Evolutionary conservation across 2,329 filamentous ascomycete genomes (phyloP).

Genomic region (Amauroascus verrucosus): DNA sequence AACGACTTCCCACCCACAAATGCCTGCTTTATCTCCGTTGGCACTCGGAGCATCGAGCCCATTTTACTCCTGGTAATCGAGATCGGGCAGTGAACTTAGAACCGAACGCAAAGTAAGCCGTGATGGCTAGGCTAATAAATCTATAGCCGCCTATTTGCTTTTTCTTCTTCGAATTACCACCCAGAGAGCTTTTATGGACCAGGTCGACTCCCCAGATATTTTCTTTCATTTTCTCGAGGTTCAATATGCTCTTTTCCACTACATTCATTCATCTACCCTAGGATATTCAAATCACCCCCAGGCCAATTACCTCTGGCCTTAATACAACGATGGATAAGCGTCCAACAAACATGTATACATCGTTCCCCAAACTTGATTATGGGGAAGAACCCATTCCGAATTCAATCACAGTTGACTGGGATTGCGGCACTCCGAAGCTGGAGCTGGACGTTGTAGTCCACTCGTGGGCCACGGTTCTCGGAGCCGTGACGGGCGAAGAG

Average conservation of each 20-base stretch:
- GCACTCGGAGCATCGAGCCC: neutral
- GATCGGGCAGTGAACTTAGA: neutral
- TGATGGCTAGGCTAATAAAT: neutral
- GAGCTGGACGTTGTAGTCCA: conserved; percentile 11
- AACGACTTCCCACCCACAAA: neutral
- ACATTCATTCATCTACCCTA: neutral
- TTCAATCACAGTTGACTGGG: conserved; percentile 10
- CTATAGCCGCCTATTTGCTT: neutral
- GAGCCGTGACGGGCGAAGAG: conserved; percentile 26
- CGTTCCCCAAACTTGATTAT: conserved; percentile 17
- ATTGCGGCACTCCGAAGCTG: conserved; percentile 1
- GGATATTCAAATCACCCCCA: neutral
- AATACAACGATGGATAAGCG: neutral
- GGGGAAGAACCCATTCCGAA: conserved; percentile 6
- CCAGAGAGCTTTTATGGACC: neutral
- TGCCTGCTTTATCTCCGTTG: neutral
- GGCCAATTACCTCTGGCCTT: neutral
- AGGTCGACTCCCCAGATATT: neutral
- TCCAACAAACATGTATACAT: conserved; percentile 11
- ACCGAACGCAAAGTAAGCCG: neutral
- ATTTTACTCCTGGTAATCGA: neutral
- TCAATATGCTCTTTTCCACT: neutral
- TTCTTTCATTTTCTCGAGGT: neutral
- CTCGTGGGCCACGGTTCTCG: conserved; percentile 26
- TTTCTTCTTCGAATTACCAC: neutral